A percentile compares a stretch with the other conserved stretches of the same genome.
Conservation (phyloP, 2,329 filamentous ascomycete species). For the Aureobasidium zeae region DNA sequence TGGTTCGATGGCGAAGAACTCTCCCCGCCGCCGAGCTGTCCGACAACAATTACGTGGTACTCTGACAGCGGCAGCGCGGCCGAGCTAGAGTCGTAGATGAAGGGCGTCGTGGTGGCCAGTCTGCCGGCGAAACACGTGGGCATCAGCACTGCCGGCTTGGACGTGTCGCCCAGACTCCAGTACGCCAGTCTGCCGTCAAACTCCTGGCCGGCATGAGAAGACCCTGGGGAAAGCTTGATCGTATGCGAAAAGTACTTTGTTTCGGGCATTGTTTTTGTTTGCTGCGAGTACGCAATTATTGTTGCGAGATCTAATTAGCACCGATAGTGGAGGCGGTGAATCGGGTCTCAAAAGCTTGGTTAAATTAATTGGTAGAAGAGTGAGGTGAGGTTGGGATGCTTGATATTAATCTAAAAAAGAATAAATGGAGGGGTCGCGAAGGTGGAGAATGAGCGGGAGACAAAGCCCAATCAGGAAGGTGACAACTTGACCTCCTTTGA, state of each 20-base stretch:
- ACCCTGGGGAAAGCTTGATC: slow-evolving; percentile 22
- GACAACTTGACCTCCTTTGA: not conserved
- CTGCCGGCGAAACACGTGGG: slow-evolving; percentile 48
- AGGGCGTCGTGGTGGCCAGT: slow-evolving; percentile 42
- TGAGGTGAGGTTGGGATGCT: not conserved
- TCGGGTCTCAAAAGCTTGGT: not conserved
- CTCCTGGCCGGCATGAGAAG: slow-evolving; percentile 19
- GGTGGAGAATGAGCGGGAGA: slow-evolving; percentile 1
- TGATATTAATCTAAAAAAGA: too few species aligned
- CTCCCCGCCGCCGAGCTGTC: slow-evolving; percentile 46
- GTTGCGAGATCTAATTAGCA: not conserved
- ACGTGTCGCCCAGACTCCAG: slow-evolving; percentile 34
- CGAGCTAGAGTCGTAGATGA: slow-evolving; percentile 31
- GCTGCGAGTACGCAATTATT: not conserved
- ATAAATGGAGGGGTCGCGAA: slow-evolving; percentile 1
- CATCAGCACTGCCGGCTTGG: slow-evolving; percentile 38
- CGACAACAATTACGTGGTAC: slow-evolving; percentile 44
- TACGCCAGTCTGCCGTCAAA: slow-evolving; percentile 32
- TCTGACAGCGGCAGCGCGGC: slow-evolving; percentile 32
- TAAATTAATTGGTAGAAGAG: not conserved
- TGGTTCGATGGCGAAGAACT: slow-evolving; percentile 46
- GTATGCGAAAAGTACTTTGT: slow-evolving; percentile 23
- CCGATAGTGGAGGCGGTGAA: not conserved
- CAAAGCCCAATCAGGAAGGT: not conserved
- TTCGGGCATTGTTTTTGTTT: slow-evolving; percentile 18